Base-by-base conservation (phyloP, 2,329 filamentous ascomycete genomes). In the Epichloe glyceriae region DNA sequence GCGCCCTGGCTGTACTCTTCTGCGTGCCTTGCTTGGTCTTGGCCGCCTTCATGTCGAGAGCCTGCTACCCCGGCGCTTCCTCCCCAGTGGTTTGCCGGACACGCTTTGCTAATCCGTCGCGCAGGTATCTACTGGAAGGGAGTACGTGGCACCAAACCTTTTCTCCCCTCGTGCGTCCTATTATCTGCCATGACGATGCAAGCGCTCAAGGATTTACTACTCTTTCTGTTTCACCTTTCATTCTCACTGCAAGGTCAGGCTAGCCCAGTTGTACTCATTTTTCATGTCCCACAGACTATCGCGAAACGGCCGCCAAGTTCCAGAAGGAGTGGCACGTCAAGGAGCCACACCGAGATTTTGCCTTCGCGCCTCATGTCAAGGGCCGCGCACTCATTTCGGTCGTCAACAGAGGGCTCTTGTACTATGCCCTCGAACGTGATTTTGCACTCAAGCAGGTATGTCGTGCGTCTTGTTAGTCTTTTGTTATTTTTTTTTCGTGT, bases 291-390 rank as follows among this genome's bases (percentile, higher is more conserved):
- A 49, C 70, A 83, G 80, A 82, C 70, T 84, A 82, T 70, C 75
- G 76, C 67, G 80, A 83, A 65, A 82, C 80, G 42, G 80, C 80
- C 50, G 75, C 78, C 67, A 82, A 81, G 63, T 78, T 84, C 58
- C 79, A 83, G 61, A 82, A 83, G 64, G 80, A 84, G 69, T 84
- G 80, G 80, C 75, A 80, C 66, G 70, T 81, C 56, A 70, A 73
- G 60, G 72, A 78, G 65, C 80, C 80, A 59, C 78, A 83, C 63
- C 74, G 74, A 60, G 71, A 81, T 54, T 77, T 84, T 55, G 71
- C 75, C 54, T 84, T 83, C 66, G 80, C 80, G 63, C 76, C 73
- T 61, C 74, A 83, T 67, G 79, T 84, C 65, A 75, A 80, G 65
- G 76, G 73, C 59, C 79, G 82, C 67, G 79, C 80, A 58, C 70